Evolutionary conservation across 352 stramenopile species (phyloP).

Genomic region (Pythium scleroteichum): DNA sequence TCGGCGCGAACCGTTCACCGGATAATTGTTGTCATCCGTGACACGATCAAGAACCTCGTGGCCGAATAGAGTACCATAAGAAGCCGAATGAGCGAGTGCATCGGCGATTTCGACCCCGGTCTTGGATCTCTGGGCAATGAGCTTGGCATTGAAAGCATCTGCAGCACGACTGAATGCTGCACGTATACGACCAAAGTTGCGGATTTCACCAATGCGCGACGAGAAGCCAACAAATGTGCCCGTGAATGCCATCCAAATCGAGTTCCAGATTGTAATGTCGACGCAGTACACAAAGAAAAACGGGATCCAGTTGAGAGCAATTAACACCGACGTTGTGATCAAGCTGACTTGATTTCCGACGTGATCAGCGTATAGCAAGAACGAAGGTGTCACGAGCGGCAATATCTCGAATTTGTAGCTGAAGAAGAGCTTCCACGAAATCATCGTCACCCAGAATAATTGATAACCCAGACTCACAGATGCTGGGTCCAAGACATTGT

Average conservation of each 20-base stretch:
- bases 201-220: constrained; percentile 96
- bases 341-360: constrained; percentile 86
- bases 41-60: constrained; percentile 39
- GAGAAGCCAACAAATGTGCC: constrained; percentile 97
- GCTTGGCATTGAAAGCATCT: constrained; percentile 84
- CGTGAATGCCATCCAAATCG: constrained; percentile 96
- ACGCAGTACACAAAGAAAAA: constrained; percentile 98
- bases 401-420: constrained; percentile 98
- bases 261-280: constrained; percentile 98
- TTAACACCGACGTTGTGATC: constrained; percentile 86
- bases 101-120: constrained; percentile 51
- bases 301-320: constrained; percentile 95
- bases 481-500: constrained; percentile 95
- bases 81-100: constrained; percentile 22
- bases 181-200: constrained; percentile 88
- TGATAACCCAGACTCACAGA: constrained; percentile 91
- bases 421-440: constrained; percentile 98
- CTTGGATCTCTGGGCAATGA: constrained; percentile 78
- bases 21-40: constrained; percentile 26
- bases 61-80: constrained; percentile 35
- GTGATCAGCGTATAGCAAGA: constrained; percentile 97
- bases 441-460: constrained; percentile 94
- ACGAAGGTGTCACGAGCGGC: constrained; percentile 93
- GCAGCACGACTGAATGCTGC: constrained; percentile 85
- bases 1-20: constrained; percentile 15